Percentiles rank a stretch among this genome's conserved stretches.
phyloP scores from a whole-genome alignment of 176 grass and related monocot species.

The Aegilops bicornis region DNA sequence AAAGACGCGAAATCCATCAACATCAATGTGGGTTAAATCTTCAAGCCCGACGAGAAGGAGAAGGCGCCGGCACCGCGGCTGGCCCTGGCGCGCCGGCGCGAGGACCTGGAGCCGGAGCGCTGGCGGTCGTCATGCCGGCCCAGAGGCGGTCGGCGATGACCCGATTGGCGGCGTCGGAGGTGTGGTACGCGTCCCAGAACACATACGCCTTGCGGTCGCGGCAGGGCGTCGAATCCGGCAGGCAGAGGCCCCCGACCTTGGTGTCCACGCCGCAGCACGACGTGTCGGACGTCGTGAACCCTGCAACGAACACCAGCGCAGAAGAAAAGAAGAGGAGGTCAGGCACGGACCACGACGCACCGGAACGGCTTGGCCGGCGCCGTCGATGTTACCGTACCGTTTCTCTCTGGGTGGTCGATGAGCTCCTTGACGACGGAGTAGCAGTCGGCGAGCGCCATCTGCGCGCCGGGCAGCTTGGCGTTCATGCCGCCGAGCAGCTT shows the following conservation, averaged over 20 bases:
- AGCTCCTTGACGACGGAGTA: slow-evolving; percentile 88
- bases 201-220: slow-evolving; percentile 70
- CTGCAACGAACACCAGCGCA: slow-evolving; percentile 1
- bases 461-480: slow-evolving; percentile 60
- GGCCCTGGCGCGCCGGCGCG: not conserved
- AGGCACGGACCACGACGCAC: not conserved
- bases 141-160: slow-evolving; percentile 77
- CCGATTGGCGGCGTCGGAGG: slow-evolving; percentile 81
- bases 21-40: not conserved
- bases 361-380: not conserved
- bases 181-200: slow-evolving; percentile 99
- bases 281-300: slow-evolving; percentile 75
- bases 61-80: slow-evolving; percentile 14
- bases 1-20: not conserved
- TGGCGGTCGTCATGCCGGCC: slow-evolving; percentile 27
- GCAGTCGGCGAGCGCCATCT: slow-evolving; percentile 58
- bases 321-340: not conserved
- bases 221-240: slow-evolving; percentile 73
- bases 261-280: slow-evolving; percentile 95
- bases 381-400: slow-evolving; percentile 61
- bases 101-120: not conserved
- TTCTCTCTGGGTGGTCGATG: slow-evolving; percentile 59
- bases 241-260: slow-evolving; percentile 68
- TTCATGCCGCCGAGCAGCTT: slow-evolving; percentile 62
- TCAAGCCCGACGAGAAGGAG: not conserved